Conservation (phyloP, 768 basidiomycete species). For the Lanmaoa pseudosensibilis region DNA sequence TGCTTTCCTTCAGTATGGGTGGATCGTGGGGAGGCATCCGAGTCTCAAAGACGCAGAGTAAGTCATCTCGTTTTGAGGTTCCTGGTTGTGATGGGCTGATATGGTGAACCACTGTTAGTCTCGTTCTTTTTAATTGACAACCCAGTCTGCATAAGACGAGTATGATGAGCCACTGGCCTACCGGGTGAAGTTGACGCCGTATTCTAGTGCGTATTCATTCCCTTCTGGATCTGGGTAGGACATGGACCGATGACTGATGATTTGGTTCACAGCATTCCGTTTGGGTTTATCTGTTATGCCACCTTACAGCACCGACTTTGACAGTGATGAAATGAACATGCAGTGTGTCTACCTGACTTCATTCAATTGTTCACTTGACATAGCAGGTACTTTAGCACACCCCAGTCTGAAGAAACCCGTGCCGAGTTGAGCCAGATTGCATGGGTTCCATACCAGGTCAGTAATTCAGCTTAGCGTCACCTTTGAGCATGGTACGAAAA, state of each 20-base stretch:
- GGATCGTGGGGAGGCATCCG: slow-evolving; percentile 97
- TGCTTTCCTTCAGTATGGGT: slow-evolving; percentile 94
- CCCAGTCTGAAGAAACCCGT: slow-evolving; percentile 97
- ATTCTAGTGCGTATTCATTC: slow-evolving; percentile 73
- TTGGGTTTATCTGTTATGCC: slow-evolving; percentile 97
- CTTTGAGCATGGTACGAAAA: not conserved
- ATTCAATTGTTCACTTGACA: slow-evolving; percentile 7
- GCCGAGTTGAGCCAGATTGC: slow-evolving; percentile 98
- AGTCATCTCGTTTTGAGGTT: slow-evolving; percentile 37
- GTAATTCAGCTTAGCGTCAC: slow-evolving; percentile 6
- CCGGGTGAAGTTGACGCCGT: slow-evolving; percentile 93
- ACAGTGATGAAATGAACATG: slow-evolving; percentile 99
- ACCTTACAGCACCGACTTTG: slow-evolving; percentile 99
- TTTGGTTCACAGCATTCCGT: slow-evolving; percentile 71
- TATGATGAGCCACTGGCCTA: slow-evolving; percentile 99
- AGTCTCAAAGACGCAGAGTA: slow-evolving; percentile 98
- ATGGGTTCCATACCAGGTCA: slow-evolving; percentile 95
- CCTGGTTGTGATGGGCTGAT: not conserved
- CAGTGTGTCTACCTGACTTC: slow-evolving; percentile 64
- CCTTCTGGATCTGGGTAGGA: not conserved
- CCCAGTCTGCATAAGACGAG: slow-evolving; percentile 99
- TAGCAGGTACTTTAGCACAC: slow-evolving; percentile 57
- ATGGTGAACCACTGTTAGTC: slow-evolving; percentile 8
- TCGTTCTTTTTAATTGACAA: slow-evolving; percentile 89
- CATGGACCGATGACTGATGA: slow-evolving; percentile 21